Evolutionary conservation across 345 rosid genomes (phyloP).

Genomic region (Eucalyptus viminalis): DNA sequence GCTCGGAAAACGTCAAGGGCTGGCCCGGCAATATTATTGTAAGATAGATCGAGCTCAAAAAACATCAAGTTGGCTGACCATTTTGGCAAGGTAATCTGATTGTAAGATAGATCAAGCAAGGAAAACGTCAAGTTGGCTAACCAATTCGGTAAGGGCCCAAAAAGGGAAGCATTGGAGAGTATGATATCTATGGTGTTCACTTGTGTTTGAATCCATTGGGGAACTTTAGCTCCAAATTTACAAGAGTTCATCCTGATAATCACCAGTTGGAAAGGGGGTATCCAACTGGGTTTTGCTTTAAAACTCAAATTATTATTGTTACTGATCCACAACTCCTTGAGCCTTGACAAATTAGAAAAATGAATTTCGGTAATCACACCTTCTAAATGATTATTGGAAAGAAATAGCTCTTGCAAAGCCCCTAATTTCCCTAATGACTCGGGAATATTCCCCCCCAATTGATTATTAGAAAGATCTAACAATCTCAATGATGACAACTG

Average conservation of each 20-base stretch:
- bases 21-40: accelerated
- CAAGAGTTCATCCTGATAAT: accelerated
- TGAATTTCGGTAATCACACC: not conserved
- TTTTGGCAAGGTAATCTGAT: too few relatives aligned
- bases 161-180: not conserved
- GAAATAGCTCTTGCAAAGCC: not conserved
- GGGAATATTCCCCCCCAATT: not conserved
- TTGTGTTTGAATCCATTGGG: not conserved
- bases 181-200: not conserved
- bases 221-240: not conserved
- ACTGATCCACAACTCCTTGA: not conserved
- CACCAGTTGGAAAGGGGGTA: not conserved
- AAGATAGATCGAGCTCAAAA: accelerated
- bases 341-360: not conserved
- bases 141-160: not conserved
- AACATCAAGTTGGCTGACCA: too few relatives aligned
- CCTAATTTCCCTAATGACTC: not conserved
- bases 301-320: not conserved
- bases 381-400: not conserved
- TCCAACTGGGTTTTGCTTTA: not conserved
- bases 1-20: accelerated
- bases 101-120: accelerated
- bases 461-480: not conserved
- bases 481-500: not conserved
- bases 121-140: not conserved